A percentile compares a stretch with the other conserved stretches of the same genome.
Evolutionary conservation across 495 filamentous ascomycete genomes (phyloP).

Genomic region (Penicillium arizonense): DNA sequence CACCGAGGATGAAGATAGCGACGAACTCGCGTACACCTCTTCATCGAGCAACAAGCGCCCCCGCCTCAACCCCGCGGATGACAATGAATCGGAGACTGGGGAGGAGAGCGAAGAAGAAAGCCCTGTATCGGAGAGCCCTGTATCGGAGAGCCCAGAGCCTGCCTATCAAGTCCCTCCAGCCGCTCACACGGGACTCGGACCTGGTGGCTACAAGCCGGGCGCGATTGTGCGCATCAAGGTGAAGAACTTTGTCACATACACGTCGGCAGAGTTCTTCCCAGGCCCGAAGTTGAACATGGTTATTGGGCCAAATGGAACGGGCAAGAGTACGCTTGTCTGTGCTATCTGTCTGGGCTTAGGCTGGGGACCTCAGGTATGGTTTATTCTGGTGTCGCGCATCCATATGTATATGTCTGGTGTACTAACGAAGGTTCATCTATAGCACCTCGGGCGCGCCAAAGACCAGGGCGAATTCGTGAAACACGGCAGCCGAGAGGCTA

Average conservation of each 20-base stretch:
- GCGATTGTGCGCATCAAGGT: constrained; percentile 87
- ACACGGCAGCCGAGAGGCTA: constrained; percentile 73
- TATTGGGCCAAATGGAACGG: constrained; percentile 96
- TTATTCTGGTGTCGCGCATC: background rate
- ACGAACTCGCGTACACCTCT: constrained; percentile 16
- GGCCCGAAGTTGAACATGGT: constrained; percentile 98
- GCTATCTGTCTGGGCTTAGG: constrained; percentile 94
- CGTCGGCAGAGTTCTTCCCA: constrained; percentile 79
- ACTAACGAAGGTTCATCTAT: constrained; percentile 9
- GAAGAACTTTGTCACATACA: constrained; percentile 94
- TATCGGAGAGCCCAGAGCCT: background rate
- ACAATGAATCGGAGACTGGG: constrained; percentile 2
- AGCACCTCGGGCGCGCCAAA: constrained; percentile 84
- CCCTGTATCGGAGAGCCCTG: background rate
- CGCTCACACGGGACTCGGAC: constrained; percentile 8
- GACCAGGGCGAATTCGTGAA: constrained; percentile 90
- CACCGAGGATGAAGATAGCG: constrained; percentile 24
- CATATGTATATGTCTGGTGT: background rate
- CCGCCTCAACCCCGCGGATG: constrained; percentile 24
- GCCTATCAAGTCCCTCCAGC: background rate
- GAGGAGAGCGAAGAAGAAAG: constrained; percentile 8
- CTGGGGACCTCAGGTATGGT: constrained; percentile 64
- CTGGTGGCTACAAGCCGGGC: constrained; percentile 64
- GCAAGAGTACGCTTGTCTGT: constrained; percentile 96
- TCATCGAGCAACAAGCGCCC: constrained; percentile 33